Base-by-base conservation (phyloP, 352 stramenopile genomes). In the Achlya hypogyna region DNA sequence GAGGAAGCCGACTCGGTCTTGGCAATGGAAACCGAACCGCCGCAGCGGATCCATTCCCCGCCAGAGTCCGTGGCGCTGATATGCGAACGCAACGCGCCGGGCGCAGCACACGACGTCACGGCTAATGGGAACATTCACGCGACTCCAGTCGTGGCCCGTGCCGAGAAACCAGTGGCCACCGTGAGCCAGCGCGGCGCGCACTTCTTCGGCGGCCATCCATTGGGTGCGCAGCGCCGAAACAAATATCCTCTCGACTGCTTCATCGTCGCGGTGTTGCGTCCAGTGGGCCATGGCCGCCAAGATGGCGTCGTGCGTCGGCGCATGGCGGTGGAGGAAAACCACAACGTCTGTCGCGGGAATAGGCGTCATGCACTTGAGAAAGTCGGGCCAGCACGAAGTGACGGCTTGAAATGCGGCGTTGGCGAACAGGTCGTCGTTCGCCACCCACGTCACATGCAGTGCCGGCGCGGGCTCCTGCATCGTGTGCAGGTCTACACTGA, bases 401-500 rank as follows among this genome's bases (percentile, higher is more conserved):
- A 43, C 27, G 42, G 38, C 22, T 35, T 31, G 6, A 0, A 29
- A 32, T 5, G 31, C 23, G 14, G 32, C 12, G 54, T 23, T 31
- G 4, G n/a, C 31, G 52, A 64, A 64, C 6, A 51, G 20, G 38
- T 52, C 20, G 38, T 64, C 54, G 25, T 51, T 10, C 8, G 20
- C 32, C 5, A 64, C 54, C n/a, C 54, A 60, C 4, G 70, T 52
- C 8, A 81, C 25, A 40, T 71, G 59, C 59, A 78, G 74, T 23
- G 75, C 71, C 1, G 75, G 73, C n/a, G 77, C 65, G 29, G 56
- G 14, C 27, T 71, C 51, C 35, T 70, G 69, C 34, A 27, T 53
- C 16, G 75, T 81, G 62, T 79, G 75, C 10, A 79, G 53, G 12
- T 72, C 45, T 2, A 60, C 71, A 34, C 35, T 32, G 5, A 47